Conservation (phyloP, 768 basidiomycete genomes). For the Agrocybe pediades region DNA sequence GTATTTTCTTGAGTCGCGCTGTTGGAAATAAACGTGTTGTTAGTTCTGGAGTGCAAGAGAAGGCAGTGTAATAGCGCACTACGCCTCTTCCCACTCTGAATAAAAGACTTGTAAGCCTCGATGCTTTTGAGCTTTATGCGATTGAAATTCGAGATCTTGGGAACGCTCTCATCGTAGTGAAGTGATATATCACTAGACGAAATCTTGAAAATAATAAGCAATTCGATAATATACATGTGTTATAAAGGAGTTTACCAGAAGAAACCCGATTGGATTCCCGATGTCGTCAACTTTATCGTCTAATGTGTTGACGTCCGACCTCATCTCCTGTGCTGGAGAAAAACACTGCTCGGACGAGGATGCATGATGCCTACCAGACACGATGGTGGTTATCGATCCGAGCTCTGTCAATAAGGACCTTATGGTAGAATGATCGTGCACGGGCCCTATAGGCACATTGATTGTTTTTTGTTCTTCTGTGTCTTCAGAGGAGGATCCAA, state of each 20-base stretch:
- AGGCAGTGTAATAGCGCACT: constrained; percentile 1
- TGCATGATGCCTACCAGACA: too few species aligned
- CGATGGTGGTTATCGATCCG: neutral
- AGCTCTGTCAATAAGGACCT: neutral
- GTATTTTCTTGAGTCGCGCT: constrained; percentile 1
- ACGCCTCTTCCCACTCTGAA: constrained; percentile 8
- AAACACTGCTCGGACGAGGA: too few species aligned
- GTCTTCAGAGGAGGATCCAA: constrained; percentile 1
- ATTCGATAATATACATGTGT: neutral
- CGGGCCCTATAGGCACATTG: neutral
- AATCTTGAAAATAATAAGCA: neutral
- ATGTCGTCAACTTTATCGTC: neutral
- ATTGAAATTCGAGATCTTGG: constrained; percentile 6
- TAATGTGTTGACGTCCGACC: neutral
- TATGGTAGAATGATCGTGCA: neutral
- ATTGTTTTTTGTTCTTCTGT: neutral
- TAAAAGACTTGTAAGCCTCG: constrained; percentile 9
- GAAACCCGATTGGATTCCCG: constrained; percentile 1
- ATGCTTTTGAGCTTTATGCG: constrained; percentile 14
- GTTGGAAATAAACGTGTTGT: neutral
- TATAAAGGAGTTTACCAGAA: neutral
- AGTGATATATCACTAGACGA: constrained; percentile 2
- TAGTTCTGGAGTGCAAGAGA: neutral
- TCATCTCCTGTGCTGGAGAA: too few species aligned
- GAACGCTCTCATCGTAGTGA: constrained; percentile 1